Base-by-base conservation (phyloP, 805 yeast genomes). In the Spencermartinsiella europaea region DNA sequence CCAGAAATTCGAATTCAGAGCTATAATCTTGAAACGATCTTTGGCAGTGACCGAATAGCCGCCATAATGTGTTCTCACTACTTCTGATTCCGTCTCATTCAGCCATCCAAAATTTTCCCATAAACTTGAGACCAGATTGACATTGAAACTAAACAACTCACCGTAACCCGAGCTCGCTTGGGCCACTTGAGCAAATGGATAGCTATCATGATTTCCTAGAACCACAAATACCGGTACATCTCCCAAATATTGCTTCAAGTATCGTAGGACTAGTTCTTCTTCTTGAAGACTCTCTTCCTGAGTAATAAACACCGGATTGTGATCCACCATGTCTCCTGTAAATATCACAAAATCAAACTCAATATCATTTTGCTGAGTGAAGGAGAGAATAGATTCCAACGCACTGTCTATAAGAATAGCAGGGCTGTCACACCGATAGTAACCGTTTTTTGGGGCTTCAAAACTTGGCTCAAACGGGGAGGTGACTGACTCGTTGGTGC, bases 301-400 rank as follows among this genome's bases (percentile, higher is more conserved):
- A 38, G 75, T 69, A 40, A 74, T 74, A 56, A 74, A 71, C 40
- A 71, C 69, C 10, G 68, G 57, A 47, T 74, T 78, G 58, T 83
- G 90, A 60, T 83, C 88, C 45, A 82, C 83, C 59, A 81, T 69
- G 58, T 83, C 90, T 47, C 89, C 89, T 3, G 88, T 83, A 69
- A 83, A 83, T 34, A 83, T 63, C 2, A 83, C 73, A 58, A 82
- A 82, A 33, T 39, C 40, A 33, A 22, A 7, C 5, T 33, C 42
- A 22, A 38, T 25, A n/a, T 21, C 22, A 8, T 40, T 22, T 15
- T 8, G 62, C 54, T 14, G 60, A 31, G 61, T 46, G 49, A 64
- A 63, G 16, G 69, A 62, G 4, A 52, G 61, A 42, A 76, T 67
- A 21, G 75, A 65, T 42, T 68, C 67, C 59, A 82, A 64, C 8